Conservation (phyloP, 148 eudicot genomes). For the Silene uniflora region DNA sequence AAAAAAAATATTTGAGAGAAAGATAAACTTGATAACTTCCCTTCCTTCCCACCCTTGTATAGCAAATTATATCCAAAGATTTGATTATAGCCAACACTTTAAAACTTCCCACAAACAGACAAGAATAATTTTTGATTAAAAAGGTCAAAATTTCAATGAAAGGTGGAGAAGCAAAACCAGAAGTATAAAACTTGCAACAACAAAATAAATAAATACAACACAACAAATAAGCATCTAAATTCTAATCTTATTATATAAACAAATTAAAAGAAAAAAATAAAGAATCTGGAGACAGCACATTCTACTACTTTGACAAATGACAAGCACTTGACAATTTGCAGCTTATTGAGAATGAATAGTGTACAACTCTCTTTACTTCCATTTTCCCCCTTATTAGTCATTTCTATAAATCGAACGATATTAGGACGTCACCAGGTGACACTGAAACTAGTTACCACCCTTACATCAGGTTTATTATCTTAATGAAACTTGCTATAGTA, state of each 20-base stretch:
- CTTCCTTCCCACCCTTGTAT: neutral
- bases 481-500: too few relatives aligned
- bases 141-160: constrained; percentile 2
- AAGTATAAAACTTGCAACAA: constrained; percentile 9
- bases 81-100: neutral
- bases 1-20: neutral
- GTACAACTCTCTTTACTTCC: neutral
- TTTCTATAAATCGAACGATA: too few relatives aligned
- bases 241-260: constrained; percentile 13
- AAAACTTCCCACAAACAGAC: constrained; percentile 9
- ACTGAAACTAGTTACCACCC: too few relatives aligned
- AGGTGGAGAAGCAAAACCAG: constrained; percentile 12
- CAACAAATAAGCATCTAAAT: constrained; percentile 22
- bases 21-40: neutral
- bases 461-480: too few relatives aligned
- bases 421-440: too few relatives aligned
- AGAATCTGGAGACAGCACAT: constrained; percentile 28
- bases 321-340: constrained; percentile 25
- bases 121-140: constrained; percentile 14
- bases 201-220: neutral
- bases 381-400: too few relatives aligned
- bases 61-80: neutral
- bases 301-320: constrained; percentile 25
- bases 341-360: neutral
- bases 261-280: neutral